Conservation (phyloP, 73 alveolate species). For the Uronychia binucleata region DNA sequence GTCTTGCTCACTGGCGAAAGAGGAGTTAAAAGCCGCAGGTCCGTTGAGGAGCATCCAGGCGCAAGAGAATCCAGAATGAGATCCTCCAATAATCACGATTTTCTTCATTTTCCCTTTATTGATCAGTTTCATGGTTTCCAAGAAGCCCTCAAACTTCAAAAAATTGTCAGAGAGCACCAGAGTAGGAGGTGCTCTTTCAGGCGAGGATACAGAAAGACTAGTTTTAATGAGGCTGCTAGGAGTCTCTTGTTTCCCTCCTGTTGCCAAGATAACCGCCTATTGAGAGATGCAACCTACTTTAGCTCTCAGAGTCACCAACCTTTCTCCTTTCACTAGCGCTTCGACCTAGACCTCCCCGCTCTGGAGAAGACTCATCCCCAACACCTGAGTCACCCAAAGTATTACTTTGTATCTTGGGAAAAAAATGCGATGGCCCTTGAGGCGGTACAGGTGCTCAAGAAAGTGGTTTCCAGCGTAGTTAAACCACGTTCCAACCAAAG, state of each 20-base stretch:
- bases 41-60: slow-evolving; percentile 56
- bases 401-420: slow-evolving; percentile 38
- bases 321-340: too few species aligned
- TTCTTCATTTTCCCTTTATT: background rate
- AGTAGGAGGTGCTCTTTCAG: slow-evolving; percentile 30
- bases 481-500: slow-evolving; percentile 35
- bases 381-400: too few species aligned
- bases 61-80: slow-evolving; percentile 59
- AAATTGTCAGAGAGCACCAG: background rate
- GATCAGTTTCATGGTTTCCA: slow-evolving; percentile 1
- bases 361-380: too few species aligned
- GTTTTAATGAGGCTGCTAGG: slow-evolving; percentile 20
- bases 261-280: slow-evolving; percentile 33
- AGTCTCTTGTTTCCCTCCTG: slow-evolving; percentile 33
- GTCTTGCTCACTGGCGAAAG: too few species aligned
- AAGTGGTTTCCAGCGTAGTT: slow-evolving; percentile 53
- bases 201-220: slow-evolving; percentile 20
- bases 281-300: slow-evolving; percentile 15
- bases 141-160: slow-evolving; percentile 20
- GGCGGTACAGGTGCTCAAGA: background rate
- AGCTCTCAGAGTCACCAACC: too few species aligned
- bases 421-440: slow-evolving; percentile 5
- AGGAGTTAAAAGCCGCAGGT: slow-evolving; percentile 48
- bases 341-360: too few species aligned
- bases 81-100: slow-evolving; percentile 53